Base-by-base conservation (phyloP, 345 rosid species). In the Citrus unshiu region DNA sequence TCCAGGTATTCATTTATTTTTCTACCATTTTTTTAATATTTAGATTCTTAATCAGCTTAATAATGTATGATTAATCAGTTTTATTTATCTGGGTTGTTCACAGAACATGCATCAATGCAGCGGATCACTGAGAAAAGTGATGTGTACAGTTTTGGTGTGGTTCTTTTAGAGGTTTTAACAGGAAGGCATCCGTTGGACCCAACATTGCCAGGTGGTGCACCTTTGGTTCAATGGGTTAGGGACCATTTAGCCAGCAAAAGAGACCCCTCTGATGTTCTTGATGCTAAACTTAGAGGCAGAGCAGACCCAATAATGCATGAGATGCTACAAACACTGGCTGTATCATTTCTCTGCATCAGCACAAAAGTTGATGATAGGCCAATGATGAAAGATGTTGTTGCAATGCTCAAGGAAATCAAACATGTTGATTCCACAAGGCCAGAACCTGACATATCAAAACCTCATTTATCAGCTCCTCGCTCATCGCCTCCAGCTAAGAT, bases 121-220 rank as follows among this genome's bases (percentile, higher is more conserved):
- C 83, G 83, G 9, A 91, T 96, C 67, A 90, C 93, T 1, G 97
- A 93, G 81, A 93, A 90, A 78, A 96, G 98, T 34, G 99, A 96
- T 57, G 97, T 96, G 39, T 96, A 92, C 86, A 93, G 99, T 64
- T 96, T 81, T 30, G 99, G 99, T 1, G 89, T 94, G 69, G 92
- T 96, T 40, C 70, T 96, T 12, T 77, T 96, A 9, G 99, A 96
- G 84, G 92, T 94, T 27, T 82, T 94, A 78, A 92, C 97, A 25
- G 98, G 98, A 59, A 89, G 94, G 81, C 99, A 95, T 79, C 99
- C 99, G 34, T 72, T 95, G 40, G 98, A 95, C 77, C 97, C 99
- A 77, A 89, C 90, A 60, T 83, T 95, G 80, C 91, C 97, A 0
- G 91, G 94, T 22, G 95, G 97, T 74, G 91, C 94, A 76, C 86